Conservation (phyloP, 169 alveolate genomes). For the Perkinsus chesapeaki region DNA sequence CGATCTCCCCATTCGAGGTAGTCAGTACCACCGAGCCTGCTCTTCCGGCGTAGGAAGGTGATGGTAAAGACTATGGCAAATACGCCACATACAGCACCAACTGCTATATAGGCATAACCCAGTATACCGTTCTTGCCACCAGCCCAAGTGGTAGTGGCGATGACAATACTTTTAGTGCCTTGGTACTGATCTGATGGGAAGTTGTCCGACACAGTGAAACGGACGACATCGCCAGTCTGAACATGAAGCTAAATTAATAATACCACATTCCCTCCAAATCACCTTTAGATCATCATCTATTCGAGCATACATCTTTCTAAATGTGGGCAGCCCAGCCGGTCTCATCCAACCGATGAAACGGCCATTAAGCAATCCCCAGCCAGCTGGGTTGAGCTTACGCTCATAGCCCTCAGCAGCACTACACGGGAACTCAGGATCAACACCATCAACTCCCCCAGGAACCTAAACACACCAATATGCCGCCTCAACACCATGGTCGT, state of each 20-base stretch:
- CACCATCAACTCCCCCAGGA: neutral
- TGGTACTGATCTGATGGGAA: neutral
- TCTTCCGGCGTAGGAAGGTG: neutral
- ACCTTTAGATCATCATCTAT: constrained; percentile 25
- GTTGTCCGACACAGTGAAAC: neutral
- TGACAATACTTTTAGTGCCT: constrained; percentile 6
- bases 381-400: neutral
- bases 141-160: constrained; percentile 19
- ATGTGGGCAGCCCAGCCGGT: constrained; percentile 43
- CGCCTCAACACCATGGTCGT: neutral
- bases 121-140: constrained; percentile 29
- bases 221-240: neutral
- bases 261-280: neutral
- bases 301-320: constrained; percentile 44
- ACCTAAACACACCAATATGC: neutral
- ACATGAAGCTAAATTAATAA: neutral
- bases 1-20: neutral
- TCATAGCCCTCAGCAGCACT: neutral
- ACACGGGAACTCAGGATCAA: neutral
- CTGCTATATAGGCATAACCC: constrained; percentile 20
- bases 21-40: neutral
- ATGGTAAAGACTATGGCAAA: neutral
- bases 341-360: constrained; percentile 53
- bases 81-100: constrained; percentile 6
- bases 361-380: neutral